Evolutionary conservation across 495 filamentous ascomycete species (phyloP), one percentile per base, ranked within the genome.

Genomic region (Neurospora africana): DNA sequence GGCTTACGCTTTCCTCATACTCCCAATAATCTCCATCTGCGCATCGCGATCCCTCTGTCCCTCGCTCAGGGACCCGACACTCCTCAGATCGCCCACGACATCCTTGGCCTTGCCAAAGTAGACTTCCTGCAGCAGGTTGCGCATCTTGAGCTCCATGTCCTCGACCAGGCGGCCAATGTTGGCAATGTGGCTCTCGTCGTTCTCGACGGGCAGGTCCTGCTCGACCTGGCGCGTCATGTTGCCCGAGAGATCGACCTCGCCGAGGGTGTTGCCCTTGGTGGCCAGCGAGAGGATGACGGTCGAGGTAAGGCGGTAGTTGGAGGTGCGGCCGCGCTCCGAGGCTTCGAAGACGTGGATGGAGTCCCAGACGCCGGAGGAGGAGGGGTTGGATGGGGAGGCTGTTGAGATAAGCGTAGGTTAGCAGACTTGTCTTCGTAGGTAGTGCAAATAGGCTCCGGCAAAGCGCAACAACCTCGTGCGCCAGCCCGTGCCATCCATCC

Each of bases 101-200:
- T 99, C 95, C 86, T 95, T 98, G 13, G 95, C 95, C 85, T 99
- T 99, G 73, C 95, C 95, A 81, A 99, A 99, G 83, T 99, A 99
- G 68, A 99, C 95, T 84, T 99, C 95, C 86, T 98, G 96, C 79
- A 99, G 85, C 81, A 98, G 81, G 80, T 98, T 99, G 68, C 95
- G 90, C 96, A 99, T 99, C 88, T 98, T 97, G 80, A 97, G 86
- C 84, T 99, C 95, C 95, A 99, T 98, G 84, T 99, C 96, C 85
- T 99, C 95, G 67, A 99, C 95, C 78, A 99, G 85, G 81, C 89
- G 86, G 47, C 95, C 95, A 74, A 98, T 93, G 80, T 99, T 99
- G 68, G 92, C 92, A 74, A 99, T 93, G 83, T 99, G 95, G 81
- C 92, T 93, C 67, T 89, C 90, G 82, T 99, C 96, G 75, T 90